A percentile compares a stretch with the other conserved stretches of the same genome.
phyloP scores from a whole-genome alignment of 768 basidiomycete species.

The Kwoniella heveanensis region DNA sequence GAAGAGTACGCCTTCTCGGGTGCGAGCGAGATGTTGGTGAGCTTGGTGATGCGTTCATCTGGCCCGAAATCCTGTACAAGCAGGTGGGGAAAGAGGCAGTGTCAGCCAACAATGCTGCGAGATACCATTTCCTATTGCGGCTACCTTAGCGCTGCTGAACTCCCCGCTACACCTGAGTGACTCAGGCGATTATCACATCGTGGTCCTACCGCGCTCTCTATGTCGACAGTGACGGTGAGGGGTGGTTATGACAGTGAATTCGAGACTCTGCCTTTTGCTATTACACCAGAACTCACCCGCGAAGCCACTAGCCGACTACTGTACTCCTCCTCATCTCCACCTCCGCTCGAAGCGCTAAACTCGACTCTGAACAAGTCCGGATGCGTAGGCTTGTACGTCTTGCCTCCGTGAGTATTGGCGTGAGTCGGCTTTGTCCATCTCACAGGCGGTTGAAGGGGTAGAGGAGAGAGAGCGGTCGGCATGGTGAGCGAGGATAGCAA shows the following conservation, averaged over 20 bases:
- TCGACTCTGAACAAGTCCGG: slow-evolving; percentile 48
- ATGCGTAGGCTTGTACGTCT: slow-evolving; percentile 53
- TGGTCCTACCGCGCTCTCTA: too few species aligned
- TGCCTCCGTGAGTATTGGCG: slow-evolving; percentile 42
- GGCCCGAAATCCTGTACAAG: slow-evolving; percentile 50
- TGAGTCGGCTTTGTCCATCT: slow-evolving; percentile 50
- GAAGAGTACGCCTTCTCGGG: slow-evolving; percentile 61
- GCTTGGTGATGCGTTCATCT: slow-evolving; percentile 32
- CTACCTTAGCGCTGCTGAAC: too few species aligned
- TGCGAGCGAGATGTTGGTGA: slow-evolving; percentile 46
- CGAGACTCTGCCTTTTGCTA: too few species aligned
- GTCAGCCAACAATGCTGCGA: too few species aligned
- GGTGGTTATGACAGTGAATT: too few species aligned
- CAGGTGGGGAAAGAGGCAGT: too few species aligned
- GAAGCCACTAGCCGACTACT: slow-evolving; percentile 49
- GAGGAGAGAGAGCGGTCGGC: slow-evolving; percentile 31
- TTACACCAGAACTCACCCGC: slow-evolving; percentile 48
- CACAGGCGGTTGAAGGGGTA: slow-evolving; percentile 31
- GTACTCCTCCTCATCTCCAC: slow-evolving; percentile 38
- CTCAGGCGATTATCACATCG: too few species aligned
- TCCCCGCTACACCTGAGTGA: too few species aligned
- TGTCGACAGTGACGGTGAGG: too few species aligned
- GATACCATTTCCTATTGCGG: too few species aligned
- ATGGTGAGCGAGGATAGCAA: slow-evolving; percentile 25
- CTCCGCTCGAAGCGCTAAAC: slow-evolving; percentile 26